Evolutionary conservation across 768 basidiomycete species (phyloP).

Genomic region (Tulasnella sp.): DNA sequence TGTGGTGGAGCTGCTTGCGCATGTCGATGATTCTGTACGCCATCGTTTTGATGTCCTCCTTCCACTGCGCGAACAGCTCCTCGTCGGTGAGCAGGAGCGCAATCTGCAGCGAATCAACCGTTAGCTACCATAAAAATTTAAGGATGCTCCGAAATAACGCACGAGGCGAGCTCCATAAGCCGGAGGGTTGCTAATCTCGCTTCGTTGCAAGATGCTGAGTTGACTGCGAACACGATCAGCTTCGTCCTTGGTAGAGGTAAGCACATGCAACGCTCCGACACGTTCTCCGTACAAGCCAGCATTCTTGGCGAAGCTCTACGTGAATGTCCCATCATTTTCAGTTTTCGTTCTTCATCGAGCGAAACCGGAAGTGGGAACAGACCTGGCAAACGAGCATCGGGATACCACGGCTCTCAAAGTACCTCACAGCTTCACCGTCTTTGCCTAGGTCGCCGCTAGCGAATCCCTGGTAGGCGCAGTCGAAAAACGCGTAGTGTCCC

Average conservation of each 20-base stretch:
- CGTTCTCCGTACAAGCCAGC: conserved; percentile 95
- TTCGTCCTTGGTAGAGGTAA: conserved; percentile 65
- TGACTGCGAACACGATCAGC: conserved; percentile 80
- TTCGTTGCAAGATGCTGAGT: conserved; percentile 86
- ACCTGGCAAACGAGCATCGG: conserved; percentile 89
- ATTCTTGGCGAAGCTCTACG: conserved; percentile 96
- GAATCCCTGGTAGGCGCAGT: conserved; percentile 97
- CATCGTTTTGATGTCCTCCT: conserved; percentile 88
- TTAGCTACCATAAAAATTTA: not conserved
- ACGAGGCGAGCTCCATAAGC: conserved; percentile 88
- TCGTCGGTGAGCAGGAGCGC: conserved; percentile 78
- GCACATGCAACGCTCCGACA: conserved; percentile 88
- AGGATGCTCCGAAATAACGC: not conserved
- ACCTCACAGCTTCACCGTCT: conserved; percentile 88
- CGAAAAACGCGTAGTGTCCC: conserved; percentile 88
- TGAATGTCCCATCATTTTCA: not conserved
- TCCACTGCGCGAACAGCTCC: conserved; percentile 85
- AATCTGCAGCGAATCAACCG: conserved; percentile 52
- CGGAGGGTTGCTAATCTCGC: conserved; percentile 95
- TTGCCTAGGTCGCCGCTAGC: conserved; percentile 89
- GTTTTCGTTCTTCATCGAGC: not conserved
- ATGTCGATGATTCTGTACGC: conserved; percentile 89
- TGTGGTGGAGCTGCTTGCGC: conserved; percentile 74
- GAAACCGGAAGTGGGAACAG: conserved; percentile 37
- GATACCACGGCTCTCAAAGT: conserved; percentile 77